These are phyloP conservation scores for Fragosphaeria purpurea DNA, from an alignment of 2,329 filamentous ascomycete genomes.

Conservation along the genomic window DNA sequence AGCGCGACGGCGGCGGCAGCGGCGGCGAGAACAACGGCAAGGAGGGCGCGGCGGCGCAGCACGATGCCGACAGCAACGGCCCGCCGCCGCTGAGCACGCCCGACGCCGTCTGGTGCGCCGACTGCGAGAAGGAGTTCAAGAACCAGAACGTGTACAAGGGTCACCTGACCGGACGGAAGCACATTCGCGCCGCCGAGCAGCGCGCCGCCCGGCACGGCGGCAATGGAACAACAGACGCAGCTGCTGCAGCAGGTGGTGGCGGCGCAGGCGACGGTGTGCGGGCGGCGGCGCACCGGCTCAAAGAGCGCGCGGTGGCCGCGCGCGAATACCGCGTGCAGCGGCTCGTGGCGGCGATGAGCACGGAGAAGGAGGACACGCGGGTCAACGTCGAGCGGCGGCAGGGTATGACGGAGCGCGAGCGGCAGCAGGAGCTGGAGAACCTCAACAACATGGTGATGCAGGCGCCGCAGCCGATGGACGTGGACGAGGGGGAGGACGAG, in stretches of 20 bases:
- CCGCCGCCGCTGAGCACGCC: constrained; percentile 22
- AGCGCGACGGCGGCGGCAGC: constrained; percentile 21
- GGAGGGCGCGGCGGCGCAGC: not conserved
- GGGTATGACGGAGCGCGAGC: constrained; percentile 94
- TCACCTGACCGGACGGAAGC: constrained; percentile 85
- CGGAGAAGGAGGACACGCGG: constrained; percentile 77
- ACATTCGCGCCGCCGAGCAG: constrained; percentile 70
- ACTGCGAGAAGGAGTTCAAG: constrained; percentile 90
- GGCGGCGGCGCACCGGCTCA: constrained; percentile 45
- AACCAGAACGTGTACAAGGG: constrained; percentile 91
- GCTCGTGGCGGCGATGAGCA: constrained; percentile 71
- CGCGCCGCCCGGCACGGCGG: constrained; percentile 36
- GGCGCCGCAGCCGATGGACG: constrained; percentile 28
- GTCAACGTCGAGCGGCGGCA: constrained; percentile 94
- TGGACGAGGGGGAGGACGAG: constrained; percentile 58
- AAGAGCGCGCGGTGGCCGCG: constrained; percentile 84
- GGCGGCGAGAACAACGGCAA: not conserved
- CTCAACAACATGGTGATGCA: constrained; percentile 54
- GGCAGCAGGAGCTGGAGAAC: constrained; percentile 86
- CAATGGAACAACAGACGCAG: constrained; percentile 15
- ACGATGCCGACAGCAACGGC: not conserved
- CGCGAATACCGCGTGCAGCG: constrained; percentile 76
- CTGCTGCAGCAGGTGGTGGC: constrained; percentile 18
- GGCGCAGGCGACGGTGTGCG: constrained; percentile 15
- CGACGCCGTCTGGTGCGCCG: constrained; percentile 77